phyloP scores from a whole-genome alignment of 164 flowering plant genomes.

The Euptelea pleiosperma region DNA sequence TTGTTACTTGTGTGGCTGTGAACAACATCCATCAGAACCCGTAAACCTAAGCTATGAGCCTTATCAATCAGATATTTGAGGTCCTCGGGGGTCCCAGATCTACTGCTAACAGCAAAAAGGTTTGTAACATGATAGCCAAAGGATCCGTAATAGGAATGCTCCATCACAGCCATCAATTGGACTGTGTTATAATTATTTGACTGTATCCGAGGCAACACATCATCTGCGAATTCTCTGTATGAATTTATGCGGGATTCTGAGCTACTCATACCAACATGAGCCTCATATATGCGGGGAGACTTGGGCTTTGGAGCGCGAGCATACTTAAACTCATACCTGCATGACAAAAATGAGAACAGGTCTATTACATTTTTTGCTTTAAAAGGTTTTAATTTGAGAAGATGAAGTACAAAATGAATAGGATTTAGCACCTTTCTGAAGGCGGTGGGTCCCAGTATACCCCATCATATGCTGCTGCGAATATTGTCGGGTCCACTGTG shows the following conservation, averaged over 20 bases:
- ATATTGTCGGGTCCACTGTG: slow-evolving; percentile 67
- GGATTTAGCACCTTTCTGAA: slow-evolving; percentile 65
- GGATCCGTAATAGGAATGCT: slow-evolving; percentile 95
- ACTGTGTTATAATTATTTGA: slow-evolving; percentile 86
- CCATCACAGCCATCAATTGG: slow-evolving; percentile 97
- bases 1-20: slow-evolving; percentile 96
- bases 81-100: slow-evolving; percentile 97
- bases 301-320: slow-evolving; percentile 83
- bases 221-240: slow-evolving; percentile 90
- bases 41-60: slow-evolving; percentile 88
- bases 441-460: slow-evolving; percentile 89
- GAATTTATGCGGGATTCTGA: slow-evolving; percentile 77
- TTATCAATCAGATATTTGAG: slow-evolving; percentile 91
- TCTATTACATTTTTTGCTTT: background rate
- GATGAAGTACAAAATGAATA: background rate
- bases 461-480: slow-evolving; percentile 97
- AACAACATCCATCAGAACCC: slow-evolving; percentile 88
- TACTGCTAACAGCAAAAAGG: slow-evolving; percentile 96
- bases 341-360: slow-evolving; percentile 16
- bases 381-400: background rate
- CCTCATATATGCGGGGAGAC: slow-evolving; percentile 90
- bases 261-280: slow-evolving; percentile 98
- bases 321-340: slow-evolving; percentile 76
- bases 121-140: slow-evolving; percentile 97
- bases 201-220: slow-evolving; percentile 75